Evolutionary conservation across 2,329 filamentous ascomycete species (phyloP).

Genomic region (Verticillium nubilum): DNA sequence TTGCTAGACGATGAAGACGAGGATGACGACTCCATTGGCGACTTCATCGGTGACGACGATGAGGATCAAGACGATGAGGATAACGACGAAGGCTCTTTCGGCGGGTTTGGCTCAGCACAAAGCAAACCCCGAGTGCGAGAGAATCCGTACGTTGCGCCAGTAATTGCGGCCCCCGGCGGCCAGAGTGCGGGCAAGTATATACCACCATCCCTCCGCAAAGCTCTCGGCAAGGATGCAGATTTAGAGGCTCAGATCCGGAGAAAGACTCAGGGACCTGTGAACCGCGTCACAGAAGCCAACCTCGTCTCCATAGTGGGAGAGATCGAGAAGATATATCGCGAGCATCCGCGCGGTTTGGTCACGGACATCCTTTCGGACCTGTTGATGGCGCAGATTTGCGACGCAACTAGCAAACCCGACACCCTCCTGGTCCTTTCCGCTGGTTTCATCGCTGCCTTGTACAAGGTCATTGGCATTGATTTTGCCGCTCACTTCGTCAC

Average conservation of each 20-base stretch:
- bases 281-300: conserved; percentile 88
- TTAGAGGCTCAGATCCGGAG: conserved; percentile 63
- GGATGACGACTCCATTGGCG: conserved; percentile 17
- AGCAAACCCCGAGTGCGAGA: conserved; percentile 51
- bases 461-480: conserved; percentile 81
- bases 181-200: conserved; percentile 64
- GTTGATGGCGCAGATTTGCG: conserved; percentile 72
- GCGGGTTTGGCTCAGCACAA: conserved; percentile 27
- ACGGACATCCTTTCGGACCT: conserved; percentile 75
- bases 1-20: conserved; percentile 21
- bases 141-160: conserved; percentile 83
- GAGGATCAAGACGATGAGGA: conserved; percentile 28
- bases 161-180: conserved; percentile 21
- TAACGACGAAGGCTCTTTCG: conserved; percentile 27
- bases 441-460: conserved; percentile 82
- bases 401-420: conserved; percentile 72
- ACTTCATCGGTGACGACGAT: conserved; percentile 19
- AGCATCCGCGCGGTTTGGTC: conserved; percentile 81
- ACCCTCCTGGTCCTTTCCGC: conserved; percentile 88
- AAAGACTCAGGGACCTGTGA: conserved; percentile 83
- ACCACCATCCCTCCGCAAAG: conserved; percentile 73
- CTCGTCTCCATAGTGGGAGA: conserved; percentile 78
- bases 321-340: conserved; percentile 76
- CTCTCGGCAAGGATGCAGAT: conserved; percentile 59
- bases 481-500: conserved; percentile 86